Conservation (phyloP, 495 filamentous ascomycete genomes). For the Penicillium dipodomyicola region DNA sequence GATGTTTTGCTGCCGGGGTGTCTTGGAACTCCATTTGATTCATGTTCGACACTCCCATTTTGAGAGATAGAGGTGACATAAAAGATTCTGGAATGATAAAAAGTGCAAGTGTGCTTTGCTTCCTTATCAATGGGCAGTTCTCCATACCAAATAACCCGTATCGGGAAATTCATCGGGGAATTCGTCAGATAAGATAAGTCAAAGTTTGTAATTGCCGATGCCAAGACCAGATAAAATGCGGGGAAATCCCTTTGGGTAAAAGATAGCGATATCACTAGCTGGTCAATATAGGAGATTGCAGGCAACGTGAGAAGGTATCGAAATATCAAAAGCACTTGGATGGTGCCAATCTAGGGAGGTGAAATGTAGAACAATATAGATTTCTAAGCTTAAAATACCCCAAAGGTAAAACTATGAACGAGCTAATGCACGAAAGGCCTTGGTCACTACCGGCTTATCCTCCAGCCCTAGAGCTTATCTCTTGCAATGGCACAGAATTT, state of each 20-base stretch:
- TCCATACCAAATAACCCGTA: neutral
- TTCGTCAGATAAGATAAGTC: neutral
- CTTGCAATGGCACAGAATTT: neutral
- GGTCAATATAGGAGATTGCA: neutral
- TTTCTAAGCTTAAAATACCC: slow-evolving; percentile 2
- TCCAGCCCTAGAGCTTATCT: slow-evolving; percentile 4
- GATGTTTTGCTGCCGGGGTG: neutral
- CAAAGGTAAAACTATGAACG: neutral
- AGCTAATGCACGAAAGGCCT: neutral
- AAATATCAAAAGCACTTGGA: neutral
- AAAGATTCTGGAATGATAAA: neutral
- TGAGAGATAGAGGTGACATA: neutral
- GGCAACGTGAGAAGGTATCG: neutral
- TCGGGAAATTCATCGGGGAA: slow-evolving; percentile 19
- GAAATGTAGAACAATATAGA: neutral
- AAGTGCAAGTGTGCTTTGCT: neutral
- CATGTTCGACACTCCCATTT: slow-evolving; percentile 5
- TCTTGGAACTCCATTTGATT: neutral
- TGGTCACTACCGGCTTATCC: neutral
- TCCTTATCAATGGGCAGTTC: slow-evolving; percentile 7
- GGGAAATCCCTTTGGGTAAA: slow-evolving; percentile 5
- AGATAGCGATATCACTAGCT: neutral
- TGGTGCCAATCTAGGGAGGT: neutral
- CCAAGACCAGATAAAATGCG: slow-evolving; percentile 20
- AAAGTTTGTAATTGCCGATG: slow-evolving; percentile 12